Evolutionary conservation across 2,329 filamentous ascomycete genomes (phyloP), one percentile per base, ranked within the genome.

Genomic region (Aureobasidium mangrovei): DNA sequence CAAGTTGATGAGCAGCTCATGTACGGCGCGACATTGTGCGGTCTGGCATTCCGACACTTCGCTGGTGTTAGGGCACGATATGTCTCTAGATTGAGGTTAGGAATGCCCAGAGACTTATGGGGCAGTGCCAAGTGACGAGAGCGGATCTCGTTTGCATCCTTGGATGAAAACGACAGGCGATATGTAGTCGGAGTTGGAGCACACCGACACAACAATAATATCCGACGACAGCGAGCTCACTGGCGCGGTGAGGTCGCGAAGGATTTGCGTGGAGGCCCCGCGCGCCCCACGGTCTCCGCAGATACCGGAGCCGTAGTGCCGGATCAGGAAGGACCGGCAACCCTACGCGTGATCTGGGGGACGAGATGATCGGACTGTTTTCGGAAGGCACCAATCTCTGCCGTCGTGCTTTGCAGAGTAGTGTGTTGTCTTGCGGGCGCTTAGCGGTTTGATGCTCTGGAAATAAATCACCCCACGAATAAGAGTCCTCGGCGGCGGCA

Each of bases 251-350:
- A 49, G 46, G 46, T 49, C 8, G 45, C 10, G n/a, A 39, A 35
- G 28, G 38, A 51, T 41, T 38, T 27, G 33, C 42, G 47, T 38
- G 47, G 47, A 51, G 47, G n/a, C 47, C 47, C 47, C 38, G 31
- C 38, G 18, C 47, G 6, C 47, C 29, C 47, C 47, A 51, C 47
- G 47, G 33, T 10, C 47, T 51, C 47, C 47, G 38, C 47, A 49
- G 31, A 33, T 40, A 35, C 18, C 47, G 47, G 47, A 36, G 42
- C 47, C 18, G 28, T n/a, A 39, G 10, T 27, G 38, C 47, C 36
- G 47, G 38, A 31, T 35, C 26, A 51, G 32, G 29, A 9, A 36
- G 38, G 27, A 28, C 28, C 9, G 26, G n/a, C 27, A 42, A 51
- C 36, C 47, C 29, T 49, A 38, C 46, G n/a, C 36, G 40, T 49